Evolutionary conservation across 2,329 filamentous ascomycete genomes (phyloP), one percentile per base, ranked within the genome.

Genomic region (Aureobasidium sp.): DNA sequence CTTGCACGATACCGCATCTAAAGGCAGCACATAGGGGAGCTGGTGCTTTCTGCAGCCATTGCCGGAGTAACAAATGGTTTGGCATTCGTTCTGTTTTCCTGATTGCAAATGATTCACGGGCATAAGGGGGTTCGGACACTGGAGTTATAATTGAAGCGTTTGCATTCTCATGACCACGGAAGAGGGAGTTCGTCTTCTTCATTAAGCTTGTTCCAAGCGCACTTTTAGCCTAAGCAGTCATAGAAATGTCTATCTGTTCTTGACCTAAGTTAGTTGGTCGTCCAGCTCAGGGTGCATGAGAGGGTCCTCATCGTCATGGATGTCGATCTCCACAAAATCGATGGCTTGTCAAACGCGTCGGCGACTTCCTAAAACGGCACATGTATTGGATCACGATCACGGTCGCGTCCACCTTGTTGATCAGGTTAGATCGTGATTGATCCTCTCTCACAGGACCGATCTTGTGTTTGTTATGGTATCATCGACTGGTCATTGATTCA

Each of bases 1-100:
- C 8, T 51, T 51, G 43, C 12, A 60, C 46, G 57, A 51, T 34
- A 60, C 36, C 24, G 57, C 57, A 60, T 60, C 24, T 26, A 46
- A 15, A 60, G 57, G 36, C 24, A 43, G 17, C 36, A 60, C 37
- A 51, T 51, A 17, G 57, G 46, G 57, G 29, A 26, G 5, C 32
- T 29, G 43, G 55, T 20, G 43, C 43, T 48, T 51, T 51, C n/a
- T 51, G 26, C 24, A 27, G 43, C 37, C 12, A 32, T 59, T 37
- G 43, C 34, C 24, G 51, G 51, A 55, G 51, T 55, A 55, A 37
- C 20, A 32, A 29, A 9, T 29, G 51, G 51, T 26, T 55, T 55
- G 51, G 43, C 43, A 48, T 48, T 37, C 27, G n/a, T 32, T 43
- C 34, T 27, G 34, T 52, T 15, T 37, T 27, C 13, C 6, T 41